These are phyloP conservation scores for Fusarium sp. DNA, from an alignment of 2,329 filamentous ascomycete genomes.

Conservation along the genomic window DNA sequence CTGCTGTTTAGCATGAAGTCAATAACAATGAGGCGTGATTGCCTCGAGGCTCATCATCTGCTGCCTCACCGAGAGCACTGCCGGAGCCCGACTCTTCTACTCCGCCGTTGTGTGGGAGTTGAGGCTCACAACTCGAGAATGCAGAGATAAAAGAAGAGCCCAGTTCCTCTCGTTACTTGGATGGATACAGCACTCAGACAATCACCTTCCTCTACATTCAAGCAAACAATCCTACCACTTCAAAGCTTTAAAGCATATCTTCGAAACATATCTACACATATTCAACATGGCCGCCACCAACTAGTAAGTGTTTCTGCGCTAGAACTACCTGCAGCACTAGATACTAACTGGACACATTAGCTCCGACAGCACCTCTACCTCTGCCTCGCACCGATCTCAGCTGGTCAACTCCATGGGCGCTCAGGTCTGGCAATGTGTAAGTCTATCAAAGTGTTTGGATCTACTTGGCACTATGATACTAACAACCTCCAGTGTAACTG, in stretches of 20 bases:
- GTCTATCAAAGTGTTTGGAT: neutral
- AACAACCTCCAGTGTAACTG: constrained; percentile 22
- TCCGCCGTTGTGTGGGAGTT: neutral
- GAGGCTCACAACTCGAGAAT: neutral
- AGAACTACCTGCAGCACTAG: too few relatives aligned
- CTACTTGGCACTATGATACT: neutral
- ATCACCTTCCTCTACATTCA: too few relatives aligned
- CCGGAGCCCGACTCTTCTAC: neutral
- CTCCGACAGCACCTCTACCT: neutral
- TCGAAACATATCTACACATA: neutral
- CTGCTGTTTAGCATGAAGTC: neutral
- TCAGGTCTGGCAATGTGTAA: constrained; percentile 24
- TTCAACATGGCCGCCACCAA: constrained; percentile 11
- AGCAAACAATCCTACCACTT: too few relatives aligned
- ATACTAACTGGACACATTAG: constrained; percentile 10
- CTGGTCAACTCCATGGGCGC: neutral
- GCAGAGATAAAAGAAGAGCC: too few relatives aligned
- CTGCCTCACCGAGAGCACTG: constrained; percentile 10
- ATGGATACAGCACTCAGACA: too few relatives aligned
- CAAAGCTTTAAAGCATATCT: neutral
- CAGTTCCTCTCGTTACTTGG: too few relatives aligned
- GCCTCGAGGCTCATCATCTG: constrained; percentile 4
- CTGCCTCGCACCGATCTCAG: constrained; percentile 7
- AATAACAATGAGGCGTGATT: constrained; percentile 11
- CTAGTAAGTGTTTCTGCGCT: constrained; percentile 11